Base-by-base conservation (phyloP, 768 basidiomycete genomes). In the Suillus tomentosus region DNA sequence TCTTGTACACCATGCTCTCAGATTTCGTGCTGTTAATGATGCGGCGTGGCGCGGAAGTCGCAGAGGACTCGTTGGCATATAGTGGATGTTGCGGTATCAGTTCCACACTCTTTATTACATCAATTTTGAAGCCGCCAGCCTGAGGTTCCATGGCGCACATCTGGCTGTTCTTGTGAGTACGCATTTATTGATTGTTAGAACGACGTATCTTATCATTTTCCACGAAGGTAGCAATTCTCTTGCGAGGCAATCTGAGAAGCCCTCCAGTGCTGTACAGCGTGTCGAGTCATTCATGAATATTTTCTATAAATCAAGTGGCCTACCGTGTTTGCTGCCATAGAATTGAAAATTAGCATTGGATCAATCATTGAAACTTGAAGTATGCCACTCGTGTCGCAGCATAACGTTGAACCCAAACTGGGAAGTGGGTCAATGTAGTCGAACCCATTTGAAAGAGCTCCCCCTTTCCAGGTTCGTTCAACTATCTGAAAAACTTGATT, bases 151-250 rank as follows among this genome's bases (percentile, higher is more conserved):
- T 43, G 17, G 8, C 9, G 45, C n/a, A 47, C 8, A 19, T n/a
- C 43, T n/a, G 3, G 10, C 4, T 47, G 11, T n/a, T 47, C 11
- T 47, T 47, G 45, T n/a, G n/a, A 47, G 45, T 22, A 22, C n/a
- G n/a, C 10, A 22, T 47, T 22, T 11, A 22, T 22, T 22, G 45
- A n/a, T 10, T 22, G 10, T 47, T 10, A 47, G 10, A 47, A n/a
- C 9, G n/a, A 19, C 65, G 15, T 37, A 66, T 67, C 62, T 62
- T 67, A 31, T 31, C 68, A 81, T 81, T 62, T 81, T 82, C 80
- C 82, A 83, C 15, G 14, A 69, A 1, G 79, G 80, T 19, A 72
- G 70, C 48, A 82, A 45, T 59, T 83, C 82, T 47, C 1, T 36
- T 36, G 36, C 36, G 36, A 36, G 36, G 1, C 36, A 36, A 36